A percentile compares a stretch with the other conserved stretches of the same genome.
phyloP scores from a whole-genome alignment of 345 rosid genomes.

The Syzygium aqueum region DNA sequence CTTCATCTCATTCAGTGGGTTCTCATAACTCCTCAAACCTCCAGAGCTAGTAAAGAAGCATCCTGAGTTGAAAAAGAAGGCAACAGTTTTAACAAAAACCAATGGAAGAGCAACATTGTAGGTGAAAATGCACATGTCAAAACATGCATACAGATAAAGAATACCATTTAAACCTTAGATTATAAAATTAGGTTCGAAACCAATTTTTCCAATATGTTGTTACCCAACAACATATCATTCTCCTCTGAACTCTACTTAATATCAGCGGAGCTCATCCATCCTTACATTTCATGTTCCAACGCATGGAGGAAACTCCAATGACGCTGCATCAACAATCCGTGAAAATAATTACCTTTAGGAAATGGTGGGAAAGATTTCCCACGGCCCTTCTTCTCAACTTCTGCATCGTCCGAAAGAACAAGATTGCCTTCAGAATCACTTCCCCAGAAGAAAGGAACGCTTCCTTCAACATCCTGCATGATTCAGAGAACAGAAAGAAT shows the following conservation, averaged over 20 bases:
- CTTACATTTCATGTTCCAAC: background rate
- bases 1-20: no score
- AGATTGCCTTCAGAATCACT: background rate
- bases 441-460: background rate
- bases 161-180: accelerated
- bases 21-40: no score
- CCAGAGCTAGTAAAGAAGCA: no score
- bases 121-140: background rate
- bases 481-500: background rate
- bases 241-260: background rate
- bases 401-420: background rate
- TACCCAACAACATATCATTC: background rate
- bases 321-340: no score
- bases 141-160: background rate
- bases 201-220: background rate
- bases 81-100: no score
- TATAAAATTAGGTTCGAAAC: background rate
- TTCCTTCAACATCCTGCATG: background rate
- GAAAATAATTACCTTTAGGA: no score
- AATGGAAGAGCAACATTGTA: background rate
- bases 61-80: no score
- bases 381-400: background rate
- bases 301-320: background rate
- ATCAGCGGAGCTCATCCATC: background rate
- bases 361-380: background rate